Conservation (phyloP, 2,329 filamentous ascomycete species). For the Hyphodiscus sp. region DNA sequence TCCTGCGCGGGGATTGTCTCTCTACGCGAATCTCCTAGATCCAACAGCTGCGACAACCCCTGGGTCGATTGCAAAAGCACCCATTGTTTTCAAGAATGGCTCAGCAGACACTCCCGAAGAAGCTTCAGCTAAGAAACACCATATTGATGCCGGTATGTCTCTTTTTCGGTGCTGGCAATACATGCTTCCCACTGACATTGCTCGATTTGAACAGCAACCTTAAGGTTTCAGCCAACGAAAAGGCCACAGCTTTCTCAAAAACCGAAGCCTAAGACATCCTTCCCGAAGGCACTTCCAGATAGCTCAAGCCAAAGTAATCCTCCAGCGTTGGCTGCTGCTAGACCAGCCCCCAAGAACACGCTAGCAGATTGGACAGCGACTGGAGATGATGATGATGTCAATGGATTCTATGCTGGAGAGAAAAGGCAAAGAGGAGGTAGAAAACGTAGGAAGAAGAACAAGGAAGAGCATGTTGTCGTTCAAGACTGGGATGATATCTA, state of each 20-base stretch:
- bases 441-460: slow-evolving; percentile 63
- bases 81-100: slow-evolving; percentile 60
- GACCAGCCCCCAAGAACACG: slow-evolving; percentile 54
- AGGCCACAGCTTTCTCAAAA: slow-evolving; percentile 62
- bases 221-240: slow-evolving; percentile 83
- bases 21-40: slow-evolving; percentile 81
- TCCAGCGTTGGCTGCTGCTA: slow-evolving; percentile 28
- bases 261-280: slow-evolving; percentile 53
- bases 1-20: slow-evolving; percentile 48
- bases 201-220: slow-evolving; percentile 43
- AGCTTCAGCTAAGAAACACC: slow-evolving; percentile 51
- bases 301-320: slow-evolving; percentile 24
- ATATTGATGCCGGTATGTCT: slow-evolving; percentile 52
- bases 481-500: slow-evolving; percentile 89
- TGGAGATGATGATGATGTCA: slow-evolving; percentile 73
- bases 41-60: slow-evolving; percentile 43
- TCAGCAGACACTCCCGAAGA: slow-evolving; percentile 38
- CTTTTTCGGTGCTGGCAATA: slow-evolving; percentile 29
- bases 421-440: slow-evolving; percentile 67
- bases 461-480: slow-evolving; percentile 51
- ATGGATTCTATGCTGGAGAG: slow-evolving; percentile 51
- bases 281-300: slow-evolving; percentile 40
- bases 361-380: slow-evolving; percentile 75
- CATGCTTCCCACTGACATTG: slow-evolving; percentile 41
- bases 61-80: slow-evolving; percentile 66